Base-by-base conservation (phyloP, 2,329 filamentous ascomycete species). In the Fonsecaea pedrosoi region DNA sequence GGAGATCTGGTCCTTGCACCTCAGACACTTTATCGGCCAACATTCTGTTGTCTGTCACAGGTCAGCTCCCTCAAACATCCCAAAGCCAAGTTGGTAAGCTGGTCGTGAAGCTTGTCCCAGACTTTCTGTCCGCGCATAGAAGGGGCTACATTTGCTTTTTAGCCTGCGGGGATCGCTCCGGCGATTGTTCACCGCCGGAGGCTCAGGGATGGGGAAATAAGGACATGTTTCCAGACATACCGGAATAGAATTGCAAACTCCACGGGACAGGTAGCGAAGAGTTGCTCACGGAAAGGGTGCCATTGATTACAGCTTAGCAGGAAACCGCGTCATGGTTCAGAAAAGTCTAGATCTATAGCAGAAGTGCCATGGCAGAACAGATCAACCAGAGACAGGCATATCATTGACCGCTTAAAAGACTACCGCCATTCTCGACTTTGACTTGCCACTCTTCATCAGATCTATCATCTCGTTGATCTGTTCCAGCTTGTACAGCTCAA, bases 391-490 rank as follows among this genome's bases (percentile, higher is more conserved):
- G 25, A 25, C 12, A 48, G 9, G n/a, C 18, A n/a, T 42, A 32
- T 53, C 9, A 38, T 10, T 37, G 30, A 32, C 4, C 30, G 4
- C 62, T 34, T 32, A 65, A 45, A 65, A 66, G 1, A 66, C 58
- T 10, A 66, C 64, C 15, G 64, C 58, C 64, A 66, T 66, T 42
- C 64, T 66, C 7, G 57, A 56, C 54, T 56, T 61, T 18, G 58
- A 61, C 42, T 67, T 67, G 4, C 65, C 65, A 18, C 45, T 63
- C 35, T 67, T 59, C 65, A 67, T 67, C 40, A 63, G 9, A 25
- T 67, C 65, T 21, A 67, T 64, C 65, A 67, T 67, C 54, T 63
- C 60, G 30, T 67, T 32, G 25, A 67, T 63, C 35, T 67, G 65
- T 4, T 67, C 65, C n/a, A 67, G 54, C 54, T 67, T 60, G 40